Evolutionary conservation across 2,329 filamentous ascomycete species (phyloP).

Genomic region (Fusarium abutilonis): DNA sequence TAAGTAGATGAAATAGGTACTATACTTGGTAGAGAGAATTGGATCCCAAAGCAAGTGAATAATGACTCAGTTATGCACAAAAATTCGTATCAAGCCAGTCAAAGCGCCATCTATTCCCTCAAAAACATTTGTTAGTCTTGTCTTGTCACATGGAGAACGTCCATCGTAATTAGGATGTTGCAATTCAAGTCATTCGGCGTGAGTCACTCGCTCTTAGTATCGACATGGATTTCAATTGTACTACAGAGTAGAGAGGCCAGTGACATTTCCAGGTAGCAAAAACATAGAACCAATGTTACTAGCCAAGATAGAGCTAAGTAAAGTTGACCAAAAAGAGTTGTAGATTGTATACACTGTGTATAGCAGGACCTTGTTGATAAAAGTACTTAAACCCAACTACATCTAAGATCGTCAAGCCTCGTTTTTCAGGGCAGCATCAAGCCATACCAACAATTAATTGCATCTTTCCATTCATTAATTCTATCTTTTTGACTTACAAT

Average conservation of each 20-base stretch:
- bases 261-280: no score
- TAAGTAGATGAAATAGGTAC: no score
- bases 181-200: conserved; percentile 38
- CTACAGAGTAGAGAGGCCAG: no score
- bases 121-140: not conserved
- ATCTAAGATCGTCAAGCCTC: not conserved
- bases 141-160: not conserved
- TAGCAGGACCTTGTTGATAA: not conserved
- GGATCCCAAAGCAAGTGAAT: not conserved
- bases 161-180: not conserved
- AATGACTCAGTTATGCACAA: conserved; percentile 14
- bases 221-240: no score
- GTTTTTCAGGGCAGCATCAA: conserved; percentile 8
- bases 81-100: conserved; percentile 9
- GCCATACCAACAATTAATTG: not conserved
- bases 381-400: not conserved
- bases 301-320: not conserved
- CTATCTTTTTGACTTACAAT: not conserved
- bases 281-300: no score
- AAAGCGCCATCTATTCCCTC: not conserved
- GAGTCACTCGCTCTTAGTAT: conserved; percentile 36
- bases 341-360: conserved; percentile 1
- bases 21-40: not conserved
- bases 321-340: not conserved
- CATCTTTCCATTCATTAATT: not conserved